Conservation (phyloP, 1,284 basidiomycete species). For the Cutaneotrichosporon mucoides region DNA sequence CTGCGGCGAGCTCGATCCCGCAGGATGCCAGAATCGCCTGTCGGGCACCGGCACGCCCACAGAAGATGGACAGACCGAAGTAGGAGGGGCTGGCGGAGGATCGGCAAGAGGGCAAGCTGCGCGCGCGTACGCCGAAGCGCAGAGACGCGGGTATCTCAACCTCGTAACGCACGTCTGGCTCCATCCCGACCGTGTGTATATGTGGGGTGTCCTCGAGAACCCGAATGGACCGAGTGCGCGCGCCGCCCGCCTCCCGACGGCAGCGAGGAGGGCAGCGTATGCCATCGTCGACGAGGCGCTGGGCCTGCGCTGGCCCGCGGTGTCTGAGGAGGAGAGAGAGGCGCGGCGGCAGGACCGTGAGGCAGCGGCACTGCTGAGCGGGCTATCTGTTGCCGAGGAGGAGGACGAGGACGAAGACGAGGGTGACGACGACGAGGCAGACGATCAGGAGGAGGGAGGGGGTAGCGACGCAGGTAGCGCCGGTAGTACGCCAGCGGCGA, state of each 20-base stretch:
- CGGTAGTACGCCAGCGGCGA: too few species aligned
- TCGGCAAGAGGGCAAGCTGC: too few species aligned
- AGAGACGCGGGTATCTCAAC: slow-evolving; percentile 26
- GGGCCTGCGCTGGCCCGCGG: slow-evolving; percentile 26
- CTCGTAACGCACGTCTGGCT: slow-evolving; percentile 32
- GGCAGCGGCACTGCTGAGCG: slow-evolving; percentile 19
- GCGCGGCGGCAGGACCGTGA: slow-evolving; percentile 16
- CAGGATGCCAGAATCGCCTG: slow-evolving; percentile 14
- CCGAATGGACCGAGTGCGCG: slow-evolving; percentile 27
- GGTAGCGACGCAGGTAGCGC: too few species aligned
- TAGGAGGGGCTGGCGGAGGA: too few species aligned
- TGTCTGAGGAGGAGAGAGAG: slow-evolving; percentile 40
- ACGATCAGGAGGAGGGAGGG: not conserved
- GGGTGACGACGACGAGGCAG: too few species aligned
- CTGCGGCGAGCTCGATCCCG: slow-evolving; percentile 43
- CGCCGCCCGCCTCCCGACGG: slow-evolving; percentile 16
- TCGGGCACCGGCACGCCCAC: not conserved
- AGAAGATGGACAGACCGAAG: not conserved
- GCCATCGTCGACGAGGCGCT: slow-evolving; percentile 44
- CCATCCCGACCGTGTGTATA: slow-evolving; percentile 37
- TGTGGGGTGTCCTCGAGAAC: slow-evolving; percentile 36
- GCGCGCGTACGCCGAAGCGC: slow-evolving; percentile 29
- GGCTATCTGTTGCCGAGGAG: not conserved
- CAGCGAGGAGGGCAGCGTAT: slow-evolving; percentile 31
- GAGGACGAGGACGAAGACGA: too few species aligned